phyloP scores from a whole-genome alignment of 2,329 filamentous ascomycete genomes.

The Parastagonospora nodorum region DNA sequence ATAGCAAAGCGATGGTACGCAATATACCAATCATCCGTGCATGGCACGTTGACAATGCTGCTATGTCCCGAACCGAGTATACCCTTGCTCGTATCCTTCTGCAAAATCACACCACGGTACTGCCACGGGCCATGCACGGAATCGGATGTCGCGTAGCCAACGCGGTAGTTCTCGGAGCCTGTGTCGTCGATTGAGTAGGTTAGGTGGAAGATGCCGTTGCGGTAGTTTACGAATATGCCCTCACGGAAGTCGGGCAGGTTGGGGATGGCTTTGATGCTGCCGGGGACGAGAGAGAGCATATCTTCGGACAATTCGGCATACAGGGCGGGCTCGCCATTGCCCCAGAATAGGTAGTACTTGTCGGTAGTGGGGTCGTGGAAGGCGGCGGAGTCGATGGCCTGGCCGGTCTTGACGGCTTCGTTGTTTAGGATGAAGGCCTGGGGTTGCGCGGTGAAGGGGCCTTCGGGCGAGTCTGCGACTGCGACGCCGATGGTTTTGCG shows the following conservation, averaged over 20 bases:
- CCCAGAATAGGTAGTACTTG: constrained; percentile 37
- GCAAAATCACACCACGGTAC: constrained; percentile 28
- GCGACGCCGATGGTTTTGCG: constrained; percentile 37
- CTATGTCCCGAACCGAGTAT: constrained; percentile 34
- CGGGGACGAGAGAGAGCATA: constrained; percentile 26
- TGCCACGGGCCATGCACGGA: constrained; percentile 32
- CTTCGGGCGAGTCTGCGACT: constrained; percentile 25
- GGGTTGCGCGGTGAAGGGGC: constrained; percentile 31
- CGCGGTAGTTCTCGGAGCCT: constrained; percentile 30
- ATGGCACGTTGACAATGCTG: constrained; percentile 32
- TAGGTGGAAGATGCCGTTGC: constrained; percentile 29
- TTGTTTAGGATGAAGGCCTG: constrained; percentile 36
- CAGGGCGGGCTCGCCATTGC: constrained; percentile 22
- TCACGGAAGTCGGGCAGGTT: constrained; percentile 32
- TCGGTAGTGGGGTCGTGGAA: constrained; percentile 31
- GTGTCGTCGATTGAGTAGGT: constrained; percentile 39
- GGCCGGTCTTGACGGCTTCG: constrained; percentile 24
- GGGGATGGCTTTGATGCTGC: constrained; percentile 14
- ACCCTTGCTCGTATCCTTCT: constrained; percentile 26
- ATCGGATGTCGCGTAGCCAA: constrained; percentile 30
- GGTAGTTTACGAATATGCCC: constrained; percentile 32
- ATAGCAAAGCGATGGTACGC: constrained; percentile 36
- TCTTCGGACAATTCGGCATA: constrained; percentile 30
- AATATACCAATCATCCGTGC: constrained; percentile 38
- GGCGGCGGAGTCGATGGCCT: constrained; percentile 32